Base-by-base conservation (phyloP, 208 protist species). In the Wallacemonas rigidus region DNA sequence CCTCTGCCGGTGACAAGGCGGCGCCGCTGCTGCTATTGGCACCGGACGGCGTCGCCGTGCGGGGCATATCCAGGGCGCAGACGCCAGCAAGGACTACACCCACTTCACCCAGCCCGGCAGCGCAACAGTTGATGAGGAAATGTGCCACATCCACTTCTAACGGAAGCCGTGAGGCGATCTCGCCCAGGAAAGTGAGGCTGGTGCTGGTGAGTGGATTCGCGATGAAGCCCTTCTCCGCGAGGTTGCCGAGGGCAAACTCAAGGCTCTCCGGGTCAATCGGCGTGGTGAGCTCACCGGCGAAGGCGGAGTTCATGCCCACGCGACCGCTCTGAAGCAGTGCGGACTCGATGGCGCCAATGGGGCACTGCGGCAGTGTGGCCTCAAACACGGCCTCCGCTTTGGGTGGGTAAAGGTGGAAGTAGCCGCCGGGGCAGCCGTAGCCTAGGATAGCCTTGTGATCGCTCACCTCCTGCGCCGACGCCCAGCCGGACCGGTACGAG, bases 211-310 rank as follows among this genome's bases (percentile, higher is more conserved):
- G 60, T 36, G 86, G 35, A 61, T 80, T 84, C 39, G 81, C 72
- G 74, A 90, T 86, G 74, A 93, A 75, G 75, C 82, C 91, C 71
- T 90, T 88, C 76, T 95, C 89, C n/a, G 81, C 73, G 36, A 97
- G 77, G 69, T 85, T 87, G 61, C 82, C 70, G 60, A 91, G 78
- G 26, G 85, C 85, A 63, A 91, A 82, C 48, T 92, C 86, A 38
- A 85, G 72, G 45, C 75, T 86, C 41, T 88, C 89, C 40, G 78
- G 78, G 51, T 93, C 88, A 43, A 83, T 45, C 8, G 89, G 76
- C 38, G 82, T 77, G 38, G 89, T 87, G 57, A 97, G 56, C 62
- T 84, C 72, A 38, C 80, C 75, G 3, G 60, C 60, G 40, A 65
- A 65, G 43, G 17, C 60, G 9, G 60, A 65, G 43, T 65, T 65